phyloP scores from a whole-genome alignment of 176 grass and related monocot genomes.

The Aegilops umbellulata region DNA sequence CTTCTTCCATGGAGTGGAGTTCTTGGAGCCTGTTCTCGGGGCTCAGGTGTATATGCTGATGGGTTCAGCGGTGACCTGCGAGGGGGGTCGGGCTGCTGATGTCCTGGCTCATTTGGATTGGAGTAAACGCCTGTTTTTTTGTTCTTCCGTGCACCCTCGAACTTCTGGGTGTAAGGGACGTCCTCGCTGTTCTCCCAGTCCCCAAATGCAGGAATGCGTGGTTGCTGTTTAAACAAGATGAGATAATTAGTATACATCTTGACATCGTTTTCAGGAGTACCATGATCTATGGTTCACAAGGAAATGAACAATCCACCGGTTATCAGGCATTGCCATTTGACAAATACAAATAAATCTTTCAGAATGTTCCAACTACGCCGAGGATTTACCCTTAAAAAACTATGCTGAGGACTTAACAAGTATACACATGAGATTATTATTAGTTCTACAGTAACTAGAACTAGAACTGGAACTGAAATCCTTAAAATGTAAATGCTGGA shows the following conservation, averaged over 20 bases:
- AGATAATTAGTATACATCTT: conserved; percentile 17
- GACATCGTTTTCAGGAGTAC: background rate
- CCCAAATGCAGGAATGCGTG: conserved; percentile 61
- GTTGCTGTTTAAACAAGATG: conserved; percentile 34
- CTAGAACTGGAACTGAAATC: background rate
- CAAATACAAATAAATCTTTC: background rate
- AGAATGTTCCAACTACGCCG: background rate
- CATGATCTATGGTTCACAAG: background rate
- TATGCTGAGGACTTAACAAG: background rate
- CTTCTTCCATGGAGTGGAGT: conserved; percentile 28
- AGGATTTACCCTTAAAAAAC: background rate
- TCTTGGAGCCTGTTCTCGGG: conserved; percentile 33
- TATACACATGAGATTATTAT: background rate
- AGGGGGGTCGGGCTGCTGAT: conserved; percentile 19
- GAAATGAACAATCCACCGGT: background rate
- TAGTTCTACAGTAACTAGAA: background rate
- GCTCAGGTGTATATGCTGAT: conserved; percentile 27
- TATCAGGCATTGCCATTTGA: background rate
- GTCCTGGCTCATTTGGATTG: conserved; percentile 34
- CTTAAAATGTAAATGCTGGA: background rate
- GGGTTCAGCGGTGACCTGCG: conserved; percentile 43
- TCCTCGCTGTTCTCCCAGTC: conserved; percentile 36
- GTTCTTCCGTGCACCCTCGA: conserved; percentile 43
- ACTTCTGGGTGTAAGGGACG: conserved; percentile 57
- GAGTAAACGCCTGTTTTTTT: conserved; percentile 31